These are phyloP conservation scores for Herpetospermum pedunculosum DNA, from an alignment of 306 rosid species.

Conservation along the genomic window DNA sequence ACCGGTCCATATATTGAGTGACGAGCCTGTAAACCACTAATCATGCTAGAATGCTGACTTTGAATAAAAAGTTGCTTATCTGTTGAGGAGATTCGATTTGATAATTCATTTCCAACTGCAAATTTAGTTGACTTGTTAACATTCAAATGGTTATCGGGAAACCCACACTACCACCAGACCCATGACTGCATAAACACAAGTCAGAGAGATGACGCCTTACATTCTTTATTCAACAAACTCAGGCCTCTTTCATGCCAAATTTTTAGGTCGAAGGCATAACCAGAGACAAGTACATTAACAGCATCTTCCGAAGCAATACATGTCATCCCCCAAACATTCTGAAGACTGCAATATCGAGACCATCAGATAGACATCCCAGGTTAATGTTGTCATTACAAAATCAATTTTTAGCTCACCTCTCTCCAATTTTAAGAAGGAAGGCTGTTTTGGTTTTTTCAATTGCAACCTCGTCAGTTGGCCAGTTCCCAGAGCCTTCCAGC, in stretches of 20 bases:
- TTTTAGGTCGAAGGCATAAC: constrained; percentile 86
- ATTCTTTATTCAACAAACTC: constrained; percentile 45
- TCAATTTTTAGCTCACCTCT: constrained; percentile 39
- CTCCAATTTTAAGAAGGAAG: constrained; percentile 81
- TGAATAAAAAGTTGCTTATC: constrained; percentile 61
- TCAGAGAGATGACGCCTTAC: constrained; percentile 31
- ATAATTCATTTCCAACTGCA: constrained; percentile 49
- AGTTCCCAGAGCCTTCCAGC: constrained; percentile 97
- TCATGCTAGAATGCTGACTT: constrained; percentile 86
- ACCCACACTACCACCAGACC: neutral
- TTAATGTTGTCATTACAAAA: constrained; percentile 4
- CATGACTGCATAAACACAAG: neutral
- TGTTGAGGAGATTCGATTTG: constrained; percentile 35
- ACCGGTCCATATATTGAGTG: constrained; percentile 67
- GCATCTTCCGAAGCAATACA: constrained; percentile 67
- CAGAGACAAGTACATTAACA: constrained; percentile 68
- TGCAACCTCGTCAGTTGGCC: constrained; percentile 93
- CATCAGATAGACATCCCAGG: constrained; percentile 15
- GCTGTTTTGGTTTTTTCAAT: constrained; percentile 83
- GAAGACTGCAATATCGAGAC: constrained; percentile 54
- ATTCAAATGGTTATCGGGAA: constrained; percentile 2
- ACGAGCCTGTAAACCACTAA: constrained; percentile 74
- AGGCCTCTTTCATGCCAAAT: constrained; percentile 94
- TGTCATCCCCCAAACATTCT: constrained; percentile 58
- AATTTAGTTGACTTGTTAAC: constrained; percentile 19